A percentile compares a stretch with the other conserved stretches of the same genome.
Evolutionary conservation across 1,139 yeast species (phyloP).

Genomic region (Suzukiozyma palmioleophila): DNA sequence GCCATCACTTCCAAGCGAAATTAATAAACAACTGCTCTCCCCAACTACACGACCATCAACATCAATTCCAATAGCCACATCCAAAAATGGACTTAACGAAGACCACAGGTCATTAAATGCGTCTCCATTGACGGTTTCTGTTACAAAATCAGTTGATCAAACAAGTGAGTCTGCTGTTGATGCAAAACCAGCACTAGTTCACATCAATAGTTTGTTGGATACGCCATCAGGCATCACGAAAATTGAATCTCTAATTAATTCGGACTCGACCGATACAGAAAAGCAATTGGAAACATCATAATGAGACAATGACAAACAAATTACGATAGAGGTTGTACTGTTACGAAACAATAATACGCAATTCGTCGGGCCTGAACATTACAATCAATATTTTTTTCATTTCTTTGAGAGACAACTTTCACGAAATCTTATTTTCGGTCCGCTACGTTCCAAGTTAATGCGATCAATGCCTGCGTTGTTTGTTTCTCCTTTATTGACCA

Average conservation of each 20-base stretch:
- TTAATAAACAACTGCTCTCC: slow-evolving; percentile 6
- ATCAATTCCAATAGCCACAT: slow-evolving; percentile 4
- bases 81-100: slow-evolving; percentile 4
- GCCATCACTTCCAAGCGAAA: slow-evolving; percentile 1
- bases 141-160: not conserved
- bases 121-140: slow-evolving; percentile 13
- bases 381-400: too few species aligned
- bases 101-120: slow-evolving; percentile 9
- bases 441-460: too few species aligned
- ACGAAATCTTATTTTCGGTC: too few species aligned
- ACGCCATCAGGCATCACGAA: not conserved
- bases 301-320: too few species aligned
- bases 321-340: too few species aligned
- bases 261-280: not conserved
- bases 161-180: not conserved
- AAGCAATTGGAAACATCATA: not conserved
- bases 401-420: too few species aligned
- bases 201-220: slow-evolving; percentile 15
- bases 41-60: slow-evolving; percentile 16
- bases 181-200: slow-evolving; percentile 19
- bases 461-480: too few species aligned
- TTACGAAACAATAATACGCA: too few species aligned
- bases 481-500: too few species aligned
- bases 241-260: not conserved
- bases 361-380: too few species aligned